phyloP scores from a whole-genome alignment of 495 filamentous ascomycete species.

The Neurospora tetrasperma region DNA sequence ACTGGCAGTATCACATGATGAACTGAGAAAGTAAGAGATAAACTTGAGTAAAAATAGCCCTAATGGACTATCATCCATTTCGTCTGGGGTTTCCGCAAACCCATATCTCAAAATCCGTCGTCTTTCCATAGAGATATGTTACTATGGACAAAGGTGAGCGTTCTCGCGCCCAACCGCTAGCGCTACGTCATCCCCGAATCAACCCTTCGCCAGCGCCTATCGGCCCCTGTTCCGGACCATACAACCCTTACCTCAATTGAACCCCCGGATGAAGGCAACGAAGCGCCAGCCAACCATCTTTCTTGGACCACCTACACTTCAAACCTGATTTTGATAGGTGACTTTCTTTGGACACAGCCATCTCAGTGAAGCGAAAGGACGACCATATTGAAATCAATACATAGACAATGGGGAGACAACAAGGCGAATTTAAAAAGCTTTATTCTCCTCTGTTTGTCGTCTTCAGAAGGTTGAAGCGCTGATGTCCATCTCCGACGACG shows the following conservation, averaged over 20 bases:
- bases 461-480: too few species aligned
- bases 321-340: background rate
- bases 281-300: background rate
- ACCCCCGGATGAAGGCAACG: background rate
- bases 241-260: background rate
- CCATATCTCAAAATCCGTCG: background rate
- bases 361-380: background rate
- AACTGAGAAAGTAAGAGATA: background rate
- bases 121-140: background rate
- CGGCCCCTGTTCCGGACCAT: background rate
- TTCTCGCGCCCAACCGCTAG: background rate
- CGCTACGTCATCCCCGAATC: background rate
- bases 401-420: background rate
- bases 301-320: background rate
- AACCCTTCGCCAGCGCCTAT: background rate
- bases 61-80: background rate
- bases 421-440: background rate
- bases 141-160: background rate
- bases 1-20: background rate
- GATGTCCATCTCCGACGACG: background rate
- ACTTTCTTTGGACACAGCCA: background rate
- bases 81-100: background rate
- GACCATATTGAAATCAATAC: background rate
- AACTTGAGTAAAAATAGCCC: background rate
- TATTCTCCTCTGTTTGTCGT: background rate